Evolutionary conservation across 495 filamentous ascomycete species (phyloP), one percentile per base, ranked within the genome.

Genomic region (Penicillium riverlandense): DNA sequence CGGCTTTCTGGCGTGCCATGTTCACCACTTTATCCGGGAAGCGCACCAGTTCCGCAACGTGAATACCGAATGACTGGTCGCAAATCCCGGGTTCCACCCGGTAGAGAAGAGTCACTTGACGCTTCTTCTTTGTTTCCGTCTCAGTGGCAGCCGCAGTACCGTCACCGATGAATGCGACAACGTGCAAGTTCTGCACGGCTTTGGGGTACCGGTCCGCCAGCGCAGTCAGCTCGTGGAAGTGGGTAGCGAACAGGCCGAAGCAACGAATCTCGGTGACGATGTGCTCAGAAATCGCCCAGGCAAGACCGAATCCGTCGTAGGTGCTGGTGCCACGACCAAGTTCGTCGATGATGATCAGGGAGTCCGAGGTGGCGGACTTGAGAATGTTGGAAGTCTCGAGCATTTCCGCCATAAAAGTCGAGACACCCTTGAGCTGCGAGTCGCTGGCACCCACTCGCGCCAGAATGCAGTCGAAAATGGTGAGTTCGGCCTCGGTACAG

Each of bases 341-440:
- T 66, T 99, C 92, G 66, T 99, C 94, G 54, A 97, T 95, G 66
- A 99, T 96, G 61, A 99, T 95, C 40, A 99, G 74, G 6, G 85
- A 90, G 55, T 97, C 92, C 7, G 82, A 82, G 2, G 92, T 97
- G 4, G 92, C 92, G 5, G 86, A 90, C 67, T 97, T 97, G 58
- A 99, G 85, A 49, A 99, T 99, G 56, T 96, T 96, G 44, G 92
- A 88, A 0, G 92, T 99, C 59, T 99, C 92, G 22, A 99, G 77
- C 92, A 99, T 99, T 70, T 99, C 92, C 0, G 94, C 94, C 94
- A 99, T 99, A 73, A 99, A 99, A 0, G 92, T 99, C 34, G 88
- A 95, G 7, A 99, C 94, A 31, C 92, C 92, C 66, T 99, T 99
- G 32, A 99, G 80, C 60, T 97, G 92, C 7, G 85, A 90, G 63